Percentiles rank a stretch among this genome's conserved stretches.
Evolutionary conservation across 768 basidiomycete genomes (phyloP).

Genomic region (Serendipita sp.): DNA sequence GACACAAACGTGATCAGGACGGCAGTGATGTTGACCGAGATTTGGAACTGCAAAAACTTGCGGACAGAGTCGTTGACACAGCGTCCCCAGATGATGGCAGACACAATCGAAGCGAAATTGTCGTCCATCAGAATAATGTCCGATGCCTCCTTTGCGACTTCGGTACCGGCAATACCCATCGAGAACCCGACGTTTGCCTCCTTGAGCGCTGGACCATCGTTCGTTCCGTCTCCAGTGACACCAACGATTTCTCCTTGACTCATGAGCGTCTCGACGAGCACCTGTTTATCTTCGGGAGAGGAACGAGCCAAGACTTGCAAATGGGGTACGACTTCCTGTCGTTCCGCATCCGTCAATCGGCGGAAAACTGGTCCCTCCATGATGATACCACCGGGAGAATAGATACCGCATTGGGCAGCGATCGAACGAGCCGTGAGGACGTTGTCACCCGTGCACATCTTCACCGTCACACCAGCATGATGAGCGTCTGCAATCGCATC

Average conservation of each 20-base stretch:
- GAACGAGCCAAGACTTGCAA: conserved; percentile 95
- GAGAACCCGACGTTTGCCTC: conserved; percentile 94
- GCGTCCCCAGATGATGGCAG: conserved; percentile 98
- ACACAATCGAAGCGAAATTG: conserved; percentile 89
- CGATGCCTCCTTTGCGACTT: conserved; percentile 97
- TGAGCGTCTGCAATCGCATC: conserved; percentile 79
- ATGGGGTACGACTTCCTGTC: conserved; percentile 71
- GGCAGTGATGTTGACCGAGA: conserved; percentile 88
- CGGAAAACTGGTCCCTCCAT: conserved; percentile 97
- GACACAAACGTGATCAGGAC: conserved; percentile 87
- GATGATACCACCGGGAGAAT: conserved; percentile 80
- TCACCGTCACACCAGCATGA: conserved; percentile 78
- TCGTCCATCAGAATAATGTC: conserved; percentile 98
- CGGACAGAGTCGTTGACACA: conserved; percentile 96
- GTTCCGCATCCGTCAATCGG: conserved; percentile 48
- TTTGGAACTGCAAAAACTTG: conserved; percentile 94
- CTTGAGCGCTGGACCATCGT: conserved; percentile 93
- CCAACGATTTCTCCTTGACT: conserved; percentile 78
- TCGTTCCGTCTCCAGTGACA: conserved; percentile 96
- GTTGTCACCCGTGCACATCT: conserved; percentile 99
- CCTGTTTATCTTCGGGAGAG: conserved; percentile 91
- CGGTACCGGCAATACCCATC: conserved; percentile 92
- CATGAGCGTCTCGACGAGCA: conserved; percentile 79
- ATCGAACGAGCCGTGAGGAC: conserved; percentile 93
- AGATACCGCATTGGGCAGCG: conserved; percentile 91